Evolutionary conservation across 2,329 filamentous ascomycete genomes (phyloP), one percentile per base, ranked within the genome.

Genomic region (Ophiostoma sp.): DNA sequence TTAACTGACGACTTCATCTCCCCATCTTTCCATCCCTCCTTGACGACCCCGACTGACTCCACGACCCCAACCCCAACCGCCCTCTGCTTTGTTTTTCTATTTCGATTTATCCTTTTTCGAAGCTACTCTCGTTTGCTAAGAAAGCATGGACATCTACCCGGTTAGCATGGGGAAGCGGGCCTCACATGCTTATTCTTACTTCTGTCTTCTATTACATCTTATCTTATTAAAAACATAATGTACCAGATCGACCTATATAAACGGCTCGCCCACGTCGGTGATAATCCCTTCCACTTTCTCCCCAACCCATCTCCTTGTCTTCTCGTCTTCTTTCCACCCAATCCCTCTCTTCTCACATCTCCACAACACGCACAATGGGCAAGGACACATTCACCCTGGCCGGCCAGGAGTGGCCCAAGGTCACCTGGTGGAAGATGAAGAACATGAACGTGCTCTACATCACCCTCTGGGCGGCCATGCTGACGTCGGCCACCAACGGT

Each of bases 401-500:
- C 44, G 73, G 73, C 67, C 74, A 73, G 18, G 72, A 73, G 65
- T 75, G 74, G 74, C 70, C 71, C 41, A 47, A 60, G 60, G 66
- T 68, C 18, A 71, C 73, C 7, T 75, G 74, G 74, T 74, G 68
- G 49, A 67, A 66, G 45, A 71, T 74, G 63, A 42, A 44, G 3
- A 65, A 67, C 44, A 70, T 78, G 5, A 65, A 73, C 58, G 73
- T 74, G 62, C 76, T 78, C 64, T 78, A 78, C 68, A n/a, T 74
- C 1, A 67, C 77, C 38, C 73, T 78, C 11, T 68, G 78, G 2
- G 73, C 75, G 42, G 74, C 74, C 7, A 71, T 78, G 0, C 70
- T 78, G 41, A 76, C 76, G 0, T 75, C 76, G 62, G 75, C 74
- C 0, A 74, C 77, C 0, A 74, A 74, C 0, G 77, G 77, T 0